Conservation (phyloP, 805 yeast species). For the Hanseniaspora guilliermondii region DNA sequence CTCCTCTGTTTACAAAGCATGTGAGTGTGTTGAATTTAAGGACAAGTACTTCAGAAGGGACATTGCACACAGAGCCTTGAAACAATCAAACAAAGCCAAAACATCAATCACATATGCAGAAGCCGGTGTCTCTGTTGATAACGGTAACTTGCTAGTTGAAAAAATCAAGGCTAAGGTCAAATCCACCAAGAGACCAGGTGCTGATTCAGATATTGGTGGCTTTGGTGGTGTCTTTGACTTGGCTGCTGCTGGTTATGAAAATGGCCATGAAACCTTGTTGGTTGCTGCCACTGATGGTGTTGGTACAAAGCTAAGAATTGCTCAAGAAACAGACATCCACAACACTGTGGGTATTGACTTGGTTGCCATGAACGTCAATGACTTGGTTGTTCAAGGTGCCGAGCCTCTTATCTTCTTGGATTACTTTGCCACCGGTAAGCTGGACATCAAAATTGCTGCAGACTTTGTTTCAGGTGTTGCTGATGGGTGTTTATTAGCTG, state of each 20-base stretch:
- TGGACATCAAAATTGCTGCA: conserved; percentile 73
- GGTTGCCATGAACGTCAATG: conserved; percentile 98
- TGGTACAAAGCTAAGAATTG: conserved; percentile 91
- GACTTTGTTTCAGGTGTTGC: conserved; percentile 92
- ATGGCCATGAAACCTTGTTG: conserved; percentile 54
- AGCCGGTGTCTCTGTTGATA: conserved; percentile 96
- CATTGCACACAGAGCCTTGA: conserved; percentile 92
- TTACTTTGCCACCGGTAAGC: conserved; percentile 89
- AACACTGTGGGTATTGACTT: conserved; percentile 97
- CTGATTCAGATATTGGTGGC: conserved; percentile 97
- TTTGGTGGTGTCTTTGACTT: conserved; percentile 95
- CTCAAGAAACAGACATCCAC: conserved; percentile 78
- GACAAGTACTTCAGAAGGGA: conserved; percentile 79
- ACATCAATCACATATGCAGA: conserved; percentile 71
- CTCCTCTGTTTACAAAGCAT: conserved; percentile 74
- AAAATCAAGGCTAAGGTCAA: conserved; percentile 81
- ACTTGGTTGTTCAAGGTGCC: conserved; percentile 96
- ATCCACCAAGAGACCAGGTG: conserved; percentile 88
- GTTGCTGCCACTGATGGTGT: conserved; percentile 99
- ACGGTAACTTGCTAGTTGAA: conserved; percentile 82
- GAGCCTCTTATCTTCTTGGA: conserved; percentile 92
- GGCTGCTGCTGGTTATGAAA: conserved; percentile 68
- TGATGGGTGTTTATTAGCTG: conserved; percentile 85
- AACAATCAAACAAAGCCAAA: conserved; percentile 30
- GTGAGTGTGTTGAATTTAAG: conserved; percentile 55